Base-by-base conservation (phyloP, 768 basidiomycete species). In the Pulveroboletus sp. region DNA sequence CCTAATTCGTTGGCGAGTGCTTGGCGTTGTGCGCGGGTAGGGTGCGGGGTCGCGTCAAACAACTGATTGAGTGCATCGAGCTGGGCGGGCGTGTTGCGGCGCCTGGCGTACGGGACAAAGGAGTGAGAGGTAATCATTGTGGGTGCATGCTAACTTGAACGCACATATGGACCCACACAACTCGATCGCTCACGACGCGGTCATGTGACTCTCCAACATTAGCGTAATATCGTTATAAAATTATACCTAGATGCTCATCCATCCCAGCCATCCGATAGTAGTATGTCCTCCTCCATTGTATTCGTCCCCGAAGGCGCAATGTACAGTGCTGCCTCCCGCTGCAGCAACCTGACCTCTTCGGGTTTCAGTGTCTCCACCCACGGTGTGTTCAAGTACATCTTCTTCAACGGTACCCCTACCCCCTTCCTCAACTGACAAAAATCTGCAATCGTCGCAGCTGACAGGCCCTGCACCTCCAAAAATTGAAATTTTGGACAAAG, bases 401-500 rank as follows among this genome's bases (percentile, higher is more conserved):
- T 79, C 52, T 62, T 61, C 45, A 84, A 53, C 19, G 81, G 80
- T n/a, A 61, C 59, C 8, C 73, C 75, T 25, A 76, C 53, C 4
- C 42, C 44, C 37, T 57, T 63, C 52, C 82, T 72, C 43, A 59
- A 55, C 4, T 49, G 44, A 16, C 67, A 69, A 61, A 77, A 77
- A 21, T 53, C 47, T 31, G 63, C 60, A 25, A 82, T 63, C 7
- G 61, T 40, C 21, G 40, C 38, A 4, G 68, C 45, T 4, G 70
- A 58, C 33, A 73, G 51, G 3, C 60, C 61, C 55, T 79, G 77
- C 32, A 71, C 70, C 49, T 84, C 81, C 43, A 83, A 57, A 34
- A 69, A 69, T 10, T 64, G 55, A 23, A 83, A 66, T 24, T 71
- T 64, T 0, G 79, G 79, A 40, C 75, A 77, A 23, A 81, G 56